Evolutionary conservation across 192 early-diverging fungal genomes (phyloP).

Genomic region (Spinellus fusiger): DNA sequence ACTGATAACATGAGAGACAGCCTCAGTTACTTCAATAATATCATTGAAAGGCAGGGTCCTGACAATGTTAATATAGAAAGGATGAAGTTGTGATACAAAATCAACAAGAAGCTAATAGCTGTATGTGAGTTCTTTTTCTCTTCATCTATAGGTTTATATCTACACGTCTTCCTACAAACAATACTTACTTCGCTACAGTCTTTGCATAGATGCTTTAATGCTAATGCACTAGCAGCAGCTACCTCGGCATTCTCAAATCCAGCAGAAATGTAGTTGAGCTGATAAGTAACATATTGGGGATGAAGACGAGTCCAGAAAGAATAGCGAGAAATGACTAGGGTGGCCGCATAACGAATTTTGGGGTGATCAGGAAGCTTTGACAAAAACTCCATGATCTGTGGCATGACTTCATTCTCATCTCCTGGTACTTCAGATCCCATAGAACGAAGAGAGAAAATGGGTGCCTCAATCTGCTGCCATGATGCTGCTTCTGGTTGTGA

Average conservation of each 20-base stretch:
- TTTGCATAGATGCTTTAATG: conserved; percentile 85
- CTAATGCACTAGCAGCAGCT: conserved; percentile 77
- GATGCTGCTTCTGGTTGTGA: conserved; percentile 28
- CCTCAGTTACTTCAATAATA: conserved; percentile 75
- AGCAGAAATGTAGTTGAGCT: conserved; percentile 83
- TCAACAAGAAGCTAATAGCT: conserved; percentile 56
- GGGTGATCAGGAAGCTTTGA: conserved; percentile 84
- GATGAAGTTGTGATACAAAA: conserved; percentile 74
- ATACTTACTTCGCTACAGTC: conserved; percentile 78
- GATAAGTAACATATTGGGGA: conserved; percentile 86
- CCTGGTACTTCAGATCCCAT: conserved; percentile 83
- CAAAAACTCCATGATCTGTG: conserved; percentile 88
- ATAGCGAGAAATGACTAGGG: conserved; percentile 93
- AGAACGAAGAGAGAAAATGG: conserved; percentile 86
- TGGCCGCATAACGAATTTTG: conserved; percentile 93
- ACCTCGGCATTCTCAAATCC: conserved; percentile 87
- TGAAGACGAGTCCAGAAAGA: conserved; percentile 87
- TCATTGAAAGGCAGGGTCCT: conserved; percentile 66
- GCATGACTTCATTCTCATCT: conserved; percentile 71
- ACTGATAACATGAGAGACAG: conserved; percentile 83
- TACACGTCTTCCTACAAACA: background rate
- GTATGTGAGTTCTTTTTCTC: background rate
- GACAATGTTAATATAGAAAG: conserved; percentile 73
- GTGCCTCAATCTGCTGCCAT: conserved; percentile 96
- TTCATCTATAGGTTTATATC: background rate